A percentile compares a stretch with the other conserved stretches of the same genome.
Conservation (phyloP, 176 grass and related monocot genomes). For the Bothriochloa decipiens region DNA sequence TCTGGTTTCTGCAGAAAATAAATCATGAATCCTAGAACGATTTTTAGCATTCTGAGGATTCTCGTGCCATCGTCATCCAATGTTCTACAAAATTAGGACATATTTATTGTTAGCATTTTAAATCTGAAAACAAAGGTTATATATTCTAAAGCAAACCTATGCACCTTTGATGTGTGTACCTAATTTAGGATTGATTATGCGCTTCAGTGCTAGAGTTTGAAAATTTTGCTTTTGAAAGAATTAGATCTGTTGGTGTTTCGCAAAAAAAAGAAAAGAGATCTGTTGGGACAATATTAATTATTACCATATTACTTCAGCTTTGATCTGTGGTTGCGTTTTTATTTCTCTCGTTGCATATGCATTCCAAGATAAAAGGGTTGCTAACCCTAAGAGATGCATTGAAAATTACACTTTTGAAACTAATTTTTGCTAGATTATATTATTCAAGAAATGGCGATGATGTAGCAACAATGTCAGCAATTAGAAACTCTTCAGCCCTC, state of each 20-base stretch:
- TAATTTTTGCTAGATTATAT: too few species aligned
- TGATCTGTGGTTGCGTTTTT: too few species aligned
- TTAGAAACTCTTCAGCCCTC: too few species aligned
- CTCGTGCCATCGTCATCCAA: not conserved
- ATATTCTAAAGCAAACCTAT: conserved; percentile 2
- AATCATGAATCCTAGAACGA: not conserved
- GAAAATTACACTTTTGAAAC: too few species aligned
- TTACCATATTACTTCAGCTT: not conserved
- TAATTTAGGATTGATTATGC: not conserved
- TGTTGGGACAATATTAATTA: not conserved
- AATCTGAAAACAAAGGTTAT: not conserved
- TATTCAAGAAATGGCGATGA: too few species aligned
- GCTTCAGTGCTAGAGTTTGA: not conserved
- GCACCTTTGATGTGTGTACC: not conserved
- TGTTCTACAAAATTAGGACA: not conserved
- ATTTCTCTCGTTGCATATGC: too few species aligned
- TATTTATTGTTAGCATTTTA: not conserved
- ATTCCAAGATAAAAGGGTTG: too few species aligned
- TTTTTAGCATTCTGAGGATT: not conserved
- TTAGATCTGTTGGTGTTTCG: conserved; percentile 8
- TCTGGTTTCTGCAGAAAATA: conserved; percentile 14
- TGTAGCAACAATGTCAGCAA: too few species aligned
- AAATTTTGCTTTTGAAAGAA: not conserved
- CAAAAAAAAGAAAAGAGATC: too few species aligned
- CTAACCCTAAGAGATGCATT: too few species aligned